Conservation (phyloP, 805 yeast genomes). For the Yamadazyma laniorum region DNA sequence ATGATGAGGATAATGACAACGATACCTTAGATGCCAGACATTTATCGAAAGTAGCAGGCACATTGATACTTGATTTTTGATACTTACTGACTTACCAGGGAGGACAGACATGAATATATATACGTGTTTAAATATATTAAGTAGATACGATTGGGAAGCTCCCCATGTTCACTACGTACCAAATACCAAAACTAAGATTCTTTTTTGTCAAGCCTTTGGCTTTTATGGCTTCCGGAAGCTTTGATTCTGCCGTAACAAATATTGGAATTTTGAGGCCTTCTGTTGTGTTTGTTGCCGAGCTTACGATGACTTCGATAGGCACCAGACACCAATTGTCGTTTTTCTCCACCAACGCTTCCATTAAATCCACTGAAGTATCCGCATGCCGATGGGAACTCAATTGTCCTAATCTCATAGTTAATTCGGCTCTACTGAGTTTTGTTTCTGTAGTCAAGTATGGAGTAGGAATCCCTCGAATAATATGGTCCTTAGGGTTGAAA, state of each 20-base stretch:
- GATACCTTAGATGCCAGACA: constrained; percentile 51
- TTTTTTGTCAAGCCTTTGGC: constrained; percentile 14
- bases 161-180: constrained; percentile 19
- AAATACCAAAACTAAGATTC: constrained; percentile 24
- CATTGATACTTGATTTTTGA: constrained; percentile 55
- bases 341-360: constrained; percentile 20
- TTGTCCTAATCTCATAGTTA: constrained; percentile 21
- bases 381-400: constrained; percentile 7
- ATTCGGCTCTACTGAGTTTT: constrained; percentile 30
- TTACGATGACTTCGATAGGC: constrained; percentile 24
- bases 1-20: constrained; percentile 17
- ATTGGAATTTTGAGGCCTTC: constrained; percentile 26
- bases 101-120: too few relatives aligned
- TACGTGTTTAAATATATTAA: not conserved
- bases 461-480: constrained; percentile 36
- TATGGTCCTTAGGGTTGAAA: constrained; percentile 17
- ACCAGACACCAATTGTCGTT: constrained; percentile 36
- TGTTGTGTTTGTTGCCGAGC: constrained; percentile 1
- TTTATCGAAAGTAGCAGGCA: constrained; percentile 54
- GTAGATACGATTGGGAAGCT: not conserved
- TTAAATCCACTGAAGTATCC: constrained; percentile 14
- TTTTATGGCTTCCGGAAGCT: constrained; percentile 22
- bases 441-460: constrained; percentile 29
- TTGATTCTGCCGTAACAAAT: constrained; percentile 25
- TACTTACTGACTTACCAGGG: not conserved